Conservation (phyloP, 1,284 basidiomycete genomes). For the Rhodotorula sp. region DNA sequence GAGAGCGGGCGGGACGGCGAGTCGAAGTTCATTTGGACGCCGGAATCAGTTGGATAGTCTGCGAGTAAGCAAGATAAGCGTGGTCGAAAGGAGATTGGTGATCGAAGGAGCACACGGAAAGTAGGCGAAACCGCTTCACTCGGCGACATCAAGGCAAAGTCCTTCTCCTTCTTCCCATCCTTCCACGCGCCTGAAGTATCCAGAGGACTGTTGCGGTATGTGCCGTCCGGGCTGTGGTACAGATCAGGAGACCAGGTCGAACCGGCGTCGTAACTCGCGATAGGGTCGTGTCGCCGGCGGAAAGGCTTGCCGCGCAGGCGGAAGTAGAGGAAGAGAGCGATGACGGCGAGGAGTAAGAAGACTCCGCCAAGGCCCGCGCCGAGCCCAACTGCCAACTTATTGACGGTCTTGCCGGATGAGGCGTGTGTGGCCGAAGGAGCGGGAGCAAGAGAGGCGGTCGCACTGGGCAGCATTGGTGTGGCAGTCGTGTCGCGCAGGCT, state of each 20-base stretch:
- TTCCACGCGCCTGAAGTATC: too few species aligned
- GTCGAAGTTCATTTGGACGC: neutral
- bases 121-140: too few species aligned
- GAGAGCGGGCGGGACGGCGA: neutral
- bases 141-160: too few species aligned
- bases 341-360: neutral
- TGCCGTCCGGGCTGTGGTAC: too few species aligned
- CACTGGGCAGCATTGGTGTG: neutral
- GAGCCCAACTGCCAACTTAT: conserved; percentile 3
- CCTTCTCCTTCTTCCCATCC: too few species aligned
- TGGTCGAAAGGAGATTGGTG: neutral
- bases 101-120: neutral
- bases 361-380: conserved; percentile 8
- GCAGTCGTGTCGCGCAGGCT: conserved; percentile 3
- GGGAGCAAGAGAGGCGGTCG: neutral
- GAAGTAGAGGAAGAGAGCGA: neutral
- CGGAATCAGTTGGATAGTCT: neutral
- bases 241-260: neutral
- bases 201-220: too few species aligned
- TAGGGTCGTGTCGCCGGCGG: too few species aligned
- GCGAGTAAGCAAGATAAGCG: neutral
- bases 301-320: neutral
- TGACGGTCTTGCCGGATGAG: neutral
- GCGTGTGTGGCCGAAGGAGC: neutral
- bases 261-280: neutral